These are phyloP conservation scores for Lonicera japonica DNA, from an alignment of 129 eudicot species.

Conservation along the genomic window DNA sequence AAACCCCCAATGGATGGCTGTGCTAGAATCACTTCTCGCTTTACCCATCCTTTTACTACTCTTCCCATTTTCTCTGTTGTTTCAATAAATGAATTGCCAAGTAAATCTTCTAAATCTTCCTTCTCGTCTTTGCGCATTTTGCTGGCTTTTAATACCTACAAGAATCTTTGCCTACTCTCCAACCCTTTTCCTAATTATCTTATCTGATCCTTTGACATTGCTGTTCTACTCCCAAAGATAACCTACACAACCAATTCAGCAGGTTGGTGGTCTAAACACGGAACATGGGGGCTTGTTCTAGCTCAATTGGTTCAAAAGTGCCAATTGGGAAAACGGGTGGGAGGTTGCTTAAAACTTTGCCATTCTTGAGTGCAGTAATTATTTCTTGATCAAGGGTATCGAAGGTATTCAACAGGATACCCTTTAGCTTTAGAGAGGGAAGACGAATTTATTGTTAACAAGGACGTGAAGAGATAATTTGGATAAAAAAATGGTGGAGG, in stretches of 20 bases:
- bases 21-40: constrained; percentile 32
- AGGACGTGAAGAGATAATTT: constrained; percentile 22
- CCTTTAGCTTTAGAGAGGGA: constrained; percentile 23
- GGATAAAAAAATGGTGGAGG: constrained; percentile 38
- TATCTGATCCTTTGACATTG: constrained; percentile 24
- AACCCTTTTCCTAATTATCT: constrained; percentile 26
- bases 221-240: constrained; percentile 32
- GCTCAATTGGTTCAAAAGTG: constrained; percentile 26
- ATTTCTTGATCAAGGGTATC: constrained; percentile 25
- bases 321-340: constrained; percentile 31
- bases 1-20: constrained; percentile 42
- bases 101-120: constrained; percentile 19
- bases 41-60: constrained; percentile 49
- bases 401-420: constrained; percentile 33
- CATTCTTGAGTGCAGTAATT: constrained; percentile 17
- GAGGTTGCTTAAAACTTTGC: constrained; percentile 5
- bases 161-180: constrained; percentile 26
- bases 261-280: constrained; percentile 36
- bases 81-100: constrained; percentile 24
- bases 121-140: constrained; percentile 35
- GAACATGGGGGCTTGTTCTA: constrained; percentile 13
- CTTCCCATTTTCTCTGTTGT: constrained; percentile 24
- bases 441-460: constrained; percentile 14
- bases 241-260: constrained; percentile 29
- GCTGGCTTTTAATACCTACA: constrained; percentile 35